These are phyloP conservation scores for Xylariaceae sp. DNA, from an alignment of 2,329 filamentous ascomycete genomes.

Conservation along the genomic window DNA sequence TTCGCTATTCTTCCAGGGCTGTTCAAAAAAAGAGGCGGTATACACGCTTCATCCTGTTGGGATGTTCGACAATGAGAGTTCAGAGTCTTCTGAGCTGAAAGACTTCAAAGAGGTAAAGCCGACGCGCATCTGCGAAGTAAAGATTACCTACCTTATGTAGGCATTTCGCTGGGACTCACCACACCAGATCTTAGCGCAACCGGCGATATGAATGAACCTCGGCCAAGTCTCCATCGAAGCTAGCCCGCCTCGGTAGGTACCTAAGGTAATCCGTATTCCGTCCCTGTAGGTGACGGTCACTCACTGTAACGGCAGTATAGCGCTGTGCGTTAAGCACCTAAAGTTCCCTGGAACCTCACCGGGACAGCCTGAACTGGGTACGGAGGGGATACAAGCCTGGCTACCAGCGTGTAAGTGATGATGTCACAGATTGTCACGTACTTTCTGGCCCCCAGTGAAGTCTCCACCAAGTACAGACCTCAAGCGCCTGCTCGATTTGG, in stretches of 20 bases:
- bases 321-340: too few species aligned
- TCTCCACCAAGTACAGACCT: too few species aligned
- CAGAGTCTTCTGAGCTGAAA: conserved; percentile 12
- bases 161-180: too few species aligned
- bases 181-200: neutral
- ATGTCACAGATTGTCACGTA: too few species aligned
- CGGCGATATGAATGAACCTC: conserved; percentile 27
- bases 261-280: too few species aligned
- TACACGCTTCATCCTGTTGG: neutral
- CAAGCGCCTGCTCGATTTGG: too few species aligned
- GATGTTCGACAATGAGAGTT: conserved; percentile 10
- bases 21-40: conserved; percentile 3
- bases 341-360: too few species aligned
- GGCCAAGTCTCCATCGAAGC: conserved; percentile 22
- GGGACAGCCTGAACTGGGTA: too few species aligned
- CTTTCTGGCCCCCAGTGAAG: too few species aligned
- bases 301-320: neutral
- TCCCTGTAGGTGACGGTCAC: conserved; percentile 3
- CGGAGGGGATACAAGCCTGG: too few species aligned
- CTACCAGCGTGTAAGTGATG: too few species aligned
- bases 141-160: too few species aligned
- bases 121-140: conserved; percentile 3
- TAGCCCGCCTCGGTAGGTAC: conserved; percentile 12
- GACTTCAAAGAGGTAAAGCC: conserved; percentile 12
- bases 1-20: neutral